phyloP scores from a whole-genome alignment of 2,329 filamentous ascomycete genomes.

The Ustulina deusta region DNA sequence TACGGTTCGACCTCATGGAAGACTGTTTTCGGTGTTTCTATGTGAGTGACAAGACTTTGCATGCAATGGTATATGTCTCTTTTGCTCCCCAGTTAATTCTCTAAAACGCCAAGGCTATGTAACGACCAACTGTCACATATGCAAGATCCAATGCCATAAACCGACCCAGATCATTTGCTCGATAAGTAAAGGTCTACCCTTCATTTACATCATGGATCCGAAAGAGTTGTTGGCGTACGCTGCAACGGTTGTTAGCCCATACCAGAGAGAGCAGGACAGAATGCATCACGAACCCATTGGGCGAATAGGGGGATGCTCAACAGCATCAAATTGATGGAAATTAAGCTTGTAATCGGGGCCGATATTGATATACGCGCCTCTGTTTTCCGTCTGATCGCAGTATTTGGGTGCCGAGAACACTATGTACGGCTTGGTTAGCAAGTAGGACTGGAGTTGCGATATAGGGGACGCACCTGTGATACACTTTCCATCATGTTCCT shows the following conservation, averaged over 20 bases:
- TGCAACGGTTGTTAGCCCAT: conserved; percentile 58
- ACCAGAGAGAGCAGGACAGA: background rate
- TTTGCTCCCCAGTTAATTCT: conserved; percentile 40
- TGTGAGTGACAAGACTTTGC: conserved; percentile 22
- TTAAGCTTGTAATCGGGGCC: conserved; percentile 90
- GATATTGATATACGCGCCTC: conserved; percentile 98
- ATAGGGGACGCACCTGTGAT: conserved; percentile 77
- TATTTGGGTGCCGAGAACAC: conserved; percentile 98
- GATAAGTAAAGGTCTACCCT: conserved; percentile 37
- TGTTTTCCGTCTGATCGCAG: conserved; percentile 98
- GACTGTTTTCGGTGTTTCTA: conserved; percentile 13
- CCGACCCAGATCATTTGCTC: conserved; percentile 42
- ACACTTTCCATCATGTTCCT: conserved; percentile 94
- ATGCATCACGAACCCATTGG: conserved; percentile 75
- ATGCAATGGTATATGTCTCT: conserved; percentile 39
- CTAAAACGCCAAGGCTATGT: conserved; percentile 52
- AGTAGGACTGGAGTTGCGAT: background rate
- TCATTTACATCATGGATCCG: conserved; percentile 77
- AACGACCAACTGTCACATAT: conserved; percentile 48
- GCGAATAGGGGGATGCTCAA: conserved; percentile 94
- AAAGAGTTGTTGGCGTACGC: conserved; percentile 88
- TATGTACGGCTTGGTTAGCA: conserved; percentile 55
- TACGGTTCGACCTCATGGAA: background rate
- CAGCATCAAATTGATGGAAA: conserved; percentile 94
- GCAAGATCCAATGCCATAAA: conserved; percentile 48